These are phyloP conservation scores for Asclepias syriaca DNA, from an alignment of 257 asterid species.

Conservation along the genomic window DNA sequence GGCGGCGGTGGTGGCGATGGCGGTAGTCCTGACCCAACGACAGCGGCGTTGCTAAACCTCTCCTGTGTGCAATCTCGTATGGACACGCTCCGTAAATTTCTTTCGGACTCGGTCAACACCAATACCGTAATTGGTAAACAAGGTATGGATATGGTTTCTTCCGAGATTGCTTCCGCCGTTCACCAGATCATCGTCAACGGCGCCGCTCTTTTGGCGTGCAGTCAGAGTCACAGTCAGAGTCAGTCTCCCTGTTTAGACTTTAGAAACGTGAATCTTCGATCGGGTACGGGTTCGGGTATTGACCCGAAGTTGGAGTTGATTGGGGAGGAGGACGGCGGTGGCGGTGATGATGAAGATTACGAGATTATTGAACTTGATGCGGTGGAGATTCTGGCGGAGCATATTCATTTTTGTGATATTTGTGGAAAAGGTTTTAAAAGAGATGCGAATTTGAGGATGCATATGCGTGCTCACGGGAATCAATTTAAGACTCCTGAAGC, in stretches of 20 bases:
- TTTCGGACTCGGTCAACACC: constrained; percentile 54
- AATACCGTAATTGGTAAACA: constrained; percentile 44
- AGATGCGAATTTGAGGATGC: constrained; percentile 96
- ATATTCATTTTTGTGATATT: constrained; percentile 73
- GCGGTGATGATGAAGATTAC: constrained; percentile 21
- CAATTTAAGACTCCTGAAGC: constrained; percentile 80
- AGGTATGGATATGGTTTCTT: constrained; percentile 53
- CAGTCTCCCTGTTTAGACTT: constrained; percentile 19
- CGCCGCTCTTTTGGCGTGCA: constrained; percentile 54
- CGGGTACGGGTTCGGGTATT: neutral
- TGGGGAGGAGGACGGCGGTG: constrained; percentile 7
- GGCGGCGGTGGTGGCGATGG: constrained; percentile 20
- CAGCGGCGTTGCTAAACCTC: constrained; percentile 47
- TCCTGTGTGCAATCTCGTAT: constrained; percentile 48
- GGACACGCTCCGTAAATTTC: constrained; percentile 57
- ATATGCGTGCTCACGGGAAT: constrained; percentile 92
- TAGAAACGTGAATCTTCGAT: neutral
- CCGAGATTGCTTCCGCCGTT: constrained; percentile 67
- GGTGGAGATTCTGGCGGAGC: constrained; percentile 79
- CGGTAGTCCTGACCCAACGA: constrained; percentile 20
- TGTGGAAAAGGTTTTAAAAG: constrained; percentile 96
- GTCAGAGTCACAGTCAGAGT: constrained; percentile 12
- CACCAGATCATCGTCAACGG: constrained; percentile 69
- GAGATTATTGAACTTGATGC: constrained; percentile 75
- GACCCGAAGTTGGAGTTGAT: constrained; percentile 23